Base-by-base conservation (phyloP, 2,329 filamentous ascomycete genomes). In the Mycosphaerelloides madeirae region DNA sequence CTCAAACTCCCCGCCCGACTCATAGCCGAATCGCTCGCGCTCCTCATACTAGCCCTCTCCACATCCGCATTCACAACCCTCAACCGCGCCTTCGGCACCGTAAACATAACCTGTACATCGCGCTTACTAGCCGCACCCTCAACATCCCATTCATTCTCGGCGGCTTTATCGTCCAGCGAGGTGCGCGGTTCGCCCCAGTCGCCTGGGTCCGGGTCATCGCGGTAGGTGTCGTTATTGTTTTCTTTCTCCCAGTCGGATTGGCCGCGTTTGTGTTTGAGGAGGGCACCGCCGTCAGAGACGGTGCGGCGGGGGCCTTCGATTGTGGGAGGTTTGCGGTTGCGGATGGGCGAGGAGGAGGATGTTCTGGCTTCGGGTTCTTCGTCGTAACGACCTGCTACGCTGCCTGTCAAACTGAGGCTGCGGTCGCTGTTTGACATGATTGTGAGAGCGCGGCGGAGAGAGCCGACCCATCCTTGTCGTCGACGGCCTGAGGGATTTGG, bases 41-140 rank as follows among this genome's bases (percentile, higher is more conserved):
- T 64, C 37, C 63, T 47, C 54, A 66, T 34, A 52, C 63, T 67
- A 25, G 60, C 60, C 43, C 62, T 53, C 49, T 70, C 66, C 38
- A 73, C 68, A 58, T 84, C 84, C 39, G 79, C 83, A 64, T 97
- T 97, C 15, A 96, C 91, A n/a, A 97, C 89, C 19, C 91, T 73
- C 51, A 97, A 68, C 56, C 81, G 80, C 65, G 91, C 85, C 64
- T 84, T 88, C 2, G 93, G 91, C 48, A 96, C 88, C 0, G 91
- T 96, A 66, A 95, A 97, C 79, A 95, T 93, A 61, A 77, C 68
- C 43, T 73, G 73, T n/a, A 76, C 71, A 3, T 74, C 70, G 4
- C 73, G 56, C 16, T 67, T 62, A 39, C 68, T 65, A 1, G 68
- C 71, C 3, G 71, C 73, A 11, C 66, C 65, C 52, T 76, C 73